Base-by-base conservation (phyloP, 1,284 basidiomycete genomes). In the Meripilus lineatus region DNA sequence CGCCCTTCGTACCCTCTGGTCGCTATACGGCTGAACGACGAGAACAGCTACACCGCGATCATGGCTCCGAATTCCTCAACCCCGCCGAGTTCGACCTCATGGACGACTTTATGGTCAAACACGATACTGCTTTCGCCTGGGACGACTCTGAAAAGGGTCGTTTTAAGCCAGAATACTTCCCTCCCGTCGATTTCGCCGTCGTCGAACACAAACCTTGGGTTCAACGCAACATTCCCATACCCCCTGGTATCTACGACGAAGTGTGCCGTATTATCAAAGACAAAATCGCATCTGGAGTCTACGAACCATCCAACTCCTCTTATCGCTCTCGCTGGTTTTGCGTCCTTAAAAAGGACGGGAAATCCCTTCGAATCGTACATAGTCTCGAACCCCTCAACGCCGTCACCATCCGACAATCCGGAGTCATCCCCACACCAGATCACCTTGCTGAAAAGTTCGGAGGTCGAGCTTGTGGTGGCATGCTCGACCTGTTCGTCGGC, bases 301-400 rank as follows among this genome's bases (percentile, higher is more conserved):
- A 67, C 41, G 61, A 71, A 44, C 62, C 54, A 0, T 65, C 62
- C 1, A 63, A 63, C 28, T 64, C 65, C 0, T 64, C 65, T 0
- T 71, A 70, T 44, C 49, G 59, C 0, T 69, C 64, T 0, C 45
- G 57, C 14, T 68, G 67, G 66, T 72, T 71, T 44, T 62, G 58
- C 39, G 61, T 69, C 0, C 34, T 61, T 5, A 69, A 70, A 54
- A 70, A 68, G 42, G 58, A 65, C 40, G 59, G 63, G 3, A 61
- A 60, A 24, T 57, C 51, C 0, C 52, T 70, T 0, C 52, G 61
- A 1, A 37, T 65, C 3, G 63, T 67, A 0, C 63, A 66, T 32
- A 45, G 47, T 36, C 54, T 66, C 0, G 50, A 66, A 38, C 58
- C 55, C 0, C 52, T 63, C 14, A 69, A 68, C 37, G 54, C 55